Evolutionary conservation across 2,329 filamentous ascomycete species (phyloP).

Genomic region (Epichloe amarillans): DNA sequence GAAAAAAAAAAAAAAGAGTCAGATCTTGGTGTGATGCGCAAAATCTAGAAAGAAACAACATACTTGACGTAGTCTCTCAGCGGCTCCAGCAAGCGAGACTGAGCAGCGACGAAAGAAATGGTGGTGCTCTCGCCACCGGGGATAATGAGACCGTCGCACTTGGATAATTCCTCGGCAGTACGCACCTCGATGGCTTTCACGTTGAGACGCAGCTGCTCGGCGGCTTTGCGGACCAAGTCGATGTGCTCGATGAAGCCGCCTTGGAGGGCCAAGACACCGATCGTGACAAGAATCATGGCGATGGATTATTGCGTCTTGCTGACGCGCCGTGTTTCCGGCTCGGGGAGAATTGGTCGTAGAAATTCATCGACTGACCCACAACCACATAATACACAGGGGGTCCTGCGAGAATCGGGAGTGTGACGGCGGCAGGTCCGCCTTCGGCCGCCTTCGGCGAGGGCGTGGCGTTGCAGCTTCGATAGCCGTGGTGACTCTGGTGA

Average conservation of each 20-base stretch:
- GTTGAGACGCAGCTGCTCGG: slow-evolving; percentile 29
- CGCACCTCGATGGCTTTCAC: slow-evolving; percentile 69
- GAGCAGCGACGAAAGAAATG: slow-evolving; percentile 74
- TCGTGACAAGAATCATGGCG: slow-evolving; percentile 27
- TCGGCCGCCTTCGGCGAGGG: too few relatives aligned
- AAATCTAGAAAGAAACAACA: slow-evolving; percentile 15
- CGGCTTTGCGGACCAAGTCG: slow-evolving; percentile 57
- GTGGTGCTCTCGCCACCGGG: slow-evolving; percentile 93
- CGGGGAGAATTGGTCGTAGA: too few relatives aligned
- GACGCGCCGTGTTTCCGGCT: too few relatives aligned
- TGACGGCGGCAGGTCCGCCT: too few relatives aligned
- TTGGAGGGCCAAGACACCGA: slow-evolving; percentile 64
- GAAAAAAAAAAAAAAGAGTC: not conserved
- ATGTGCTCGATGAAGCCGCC: slow-evolving; percentile 89
- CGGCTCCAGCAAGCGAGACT: slow-evolving; percentile 71
- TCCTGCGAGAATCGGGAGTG: too few relatives aligned
- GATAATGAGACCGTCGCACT: slow-evolving; percentile 74
- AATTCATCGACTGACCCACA: too few relatives aligned
- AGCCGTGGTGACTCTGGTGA: too few relatives aligned
- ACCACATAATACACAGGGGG: too few relatives aligned
- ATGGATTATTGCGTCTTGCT: too few relatives aligned
- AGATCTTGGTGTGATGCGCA: too few relatives aligned
- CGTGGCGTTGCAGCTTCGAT: too few relatives aligned
- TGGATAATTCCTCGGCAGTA: slow-evolving; percentile 53
- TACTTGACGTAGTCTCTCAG: slow-evolving; percentile 85